phyloP scores from a whole-genome alignment of 345 rosid genomes.

The Lepidium sativum region DNA sequence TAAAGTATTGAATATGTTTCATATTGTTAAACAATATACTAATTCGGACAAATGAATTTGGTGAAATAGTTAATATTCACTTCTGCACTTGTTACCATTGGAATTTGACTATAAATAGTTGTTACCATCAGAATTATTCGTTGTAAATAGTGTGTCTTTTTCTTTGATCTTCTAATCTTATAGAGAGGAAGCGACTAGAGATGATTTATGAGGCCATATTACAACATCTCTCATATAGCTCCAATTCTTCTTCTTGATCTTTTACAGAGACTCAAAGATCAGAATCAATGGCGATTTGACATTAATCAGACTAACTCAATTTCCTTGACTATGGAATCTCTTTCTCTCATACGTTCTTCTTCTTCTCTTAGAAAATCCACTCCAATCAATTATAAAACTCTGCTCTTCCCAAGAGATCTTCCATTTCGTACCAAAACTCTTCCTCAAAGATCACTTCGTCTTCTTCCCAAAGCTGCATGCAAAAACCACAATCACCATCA shows the following conservation, averaged over 20 bases:
- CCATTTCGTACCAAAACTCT: neutral
- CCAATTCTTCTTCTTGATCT: neutral
- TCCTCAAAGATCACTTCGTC: slow-evolving; percentile 7
- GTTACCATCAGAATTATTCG: no score
- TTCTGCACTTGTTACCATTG: no score
- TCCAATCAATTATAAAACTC: slow-evolving; percentile 17
- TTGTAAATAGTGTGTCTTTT: no score
- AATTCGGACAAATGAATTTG: no score
- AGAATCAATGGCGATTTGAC: slow-evolving; percentile 3
- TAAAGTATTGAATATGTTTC: neutral
- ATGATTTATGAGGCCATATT: neutral
- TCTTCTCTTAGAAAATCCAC: slow-evolving; percentile 5
- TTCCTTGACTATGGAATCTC: slow-evolving; percentile 39
- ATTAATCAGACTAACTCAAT: neutral
- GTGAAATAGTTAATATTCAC: no score
- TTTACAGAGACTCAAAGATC: neutral
- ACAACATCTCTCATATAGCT: slow-evolving; percentile 5
- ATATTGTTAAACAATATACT: no score
- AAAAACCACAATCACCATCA: slow-evolving; percentile 14
- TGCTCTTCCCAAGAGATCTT: neutral
- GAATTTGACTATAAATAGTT: no score
- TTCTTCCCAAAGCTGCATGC: neutral
- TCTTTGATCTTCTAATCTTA: no score
- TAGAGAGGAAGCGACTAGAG: neutral
- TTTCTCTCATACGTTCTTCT: slow-evolving; percentile 25